A percentile compares a stretch with the other conserved stretches of the same genome.
Evolutionary conservation across 495 filamentous ascomycete species (phyloP).

Genomic region (Aspergillus diversus): DNA sequence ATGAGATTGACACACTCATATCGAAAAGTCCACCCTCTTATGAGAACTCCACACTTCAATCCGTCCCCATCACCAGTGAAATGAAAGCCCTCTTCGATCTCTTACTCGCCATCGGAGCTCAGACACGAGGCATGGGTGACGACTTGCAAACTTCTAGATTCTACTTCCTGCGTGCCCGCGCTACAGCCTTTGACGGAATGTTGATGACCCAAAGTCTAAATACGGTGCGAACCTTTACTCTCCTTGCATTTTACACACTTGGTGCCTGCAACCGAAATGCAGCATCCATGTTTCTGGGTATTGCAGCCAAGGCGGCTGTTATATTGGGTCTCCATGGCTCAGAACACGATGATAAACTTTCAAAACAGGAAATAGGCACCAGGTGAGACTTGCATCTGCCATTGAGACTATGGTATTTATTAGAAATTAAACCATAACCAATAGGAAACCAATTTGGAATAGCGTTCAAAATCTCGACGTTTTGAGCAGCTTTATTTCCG

Average conservation of each 20-base stretch:
- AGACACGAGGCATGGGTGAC: neutral
- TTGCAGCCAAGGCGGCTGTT: neutral
- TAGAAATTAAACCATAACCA: neutral
- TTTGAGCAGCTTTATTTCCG: slow-evolving; percentile 6
- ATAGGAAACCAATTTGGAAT: neutral
- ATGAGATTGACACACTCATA: too few species aligned
- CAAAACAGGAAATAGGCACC: neutral
- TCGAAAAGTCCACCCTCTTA: too few species aligned
- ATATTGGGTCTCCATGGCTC: neutral
- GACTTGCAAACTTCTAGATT: neutral
- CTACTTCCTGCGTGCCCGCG: neutral
- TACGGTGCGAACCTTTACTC: neutral
- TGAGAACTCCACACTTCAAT: too few species aligned
- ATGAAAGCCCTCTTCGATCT: neutral
- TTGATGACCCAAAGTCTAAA: neutral
- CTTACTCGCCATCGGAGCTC: neutral
- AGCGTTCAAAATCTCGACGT: slow-evolving; percentile 6
- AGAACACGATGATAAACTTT: neutral
- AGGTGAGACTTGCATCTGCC: neutral
- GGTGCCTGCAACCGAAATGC: slow-evolving; percentile 12
- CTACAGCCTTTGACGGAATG: neutral
- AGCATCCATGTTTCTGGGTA: slow-evolving; percentile 1
- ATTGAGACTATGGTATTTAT: neutral
- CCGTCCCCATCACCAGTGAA: too few species aligned
- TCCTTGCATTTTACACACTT: slow-evolving; percentile 11